phyloP scores from a whole-genome alignment of 2,329 filamentous ascomycete genomes.

The Curvularia sp. region DNA sequence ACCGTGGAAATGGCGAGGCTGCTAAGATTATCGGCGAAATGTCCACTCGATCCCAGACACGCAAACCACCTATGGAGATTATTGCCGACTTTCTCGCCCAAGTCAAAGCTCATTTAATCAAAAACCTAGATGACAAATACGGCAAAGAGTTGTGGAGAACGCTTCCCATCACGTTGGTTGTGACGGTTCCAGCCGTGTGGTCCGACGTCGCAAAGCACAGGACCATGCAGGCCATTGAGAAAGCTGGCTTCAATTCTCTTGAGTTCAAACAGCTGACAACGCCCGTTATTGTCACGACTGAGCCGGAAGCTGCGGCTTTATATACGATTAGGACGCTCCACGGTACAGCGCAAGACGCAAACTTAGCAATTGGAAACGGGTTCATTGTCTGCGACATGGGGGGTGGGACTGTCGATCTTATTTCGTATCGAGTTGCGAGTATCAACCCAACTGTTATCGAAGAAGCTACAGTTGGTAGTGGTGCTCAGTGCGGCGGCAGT shows the following conservation, averaged over 20 bases:
- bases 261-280: neutral
- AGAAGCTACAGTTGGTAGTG: slow-evolving; percentile 33
- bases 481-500: slow-evolving; percentile 39
- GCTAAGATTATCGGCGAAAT: slow-evolving; percentile 28
- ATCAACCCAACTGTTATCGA: slow-evolving; percentile 24
- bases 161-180: slow-evolving; percentile 28
- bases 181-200: slow-evolving; percentile 40
- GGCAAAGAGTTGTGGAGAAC: slow-evolving; percentile 27
- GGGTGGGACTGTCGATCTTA: slow-evolving; percentile 31
- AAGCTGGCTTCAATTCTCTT: slow-evolving; percentile 26
- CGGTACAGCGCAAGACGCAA: slow-evolving; percentile 16
- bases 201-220: slow-evolving; percentile 31
- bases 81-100: slow-evolving; percentile 39
- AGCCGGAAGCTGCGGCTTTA: neutral
- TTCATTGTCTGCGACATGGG: slow-evolving; percentile 44
- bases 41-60: neutral
- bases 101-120: slow-evolving; percentile 29
- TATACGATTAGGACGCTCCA: slow-evolving; percentile 10
- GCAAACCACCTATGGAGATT: slow-evolving; percentile 33
- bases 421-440: slow-evolving; percentile 28
- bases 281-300: neutral
- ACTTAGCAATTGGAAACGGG: slow-evolving; percentile 25
- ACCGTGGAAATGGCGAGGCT: slow-evolving; percentile 20
- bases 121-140: slow-evolving; percentile 32
- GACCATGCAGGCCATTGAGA: slow-evolving; percentile 26